A percentile compares a stretch with the other conserved stretches of the same genome.
phyloP scores from a whole-genome alignment of 306 rosid genomes.

The Sophora flavescens region DNA sequence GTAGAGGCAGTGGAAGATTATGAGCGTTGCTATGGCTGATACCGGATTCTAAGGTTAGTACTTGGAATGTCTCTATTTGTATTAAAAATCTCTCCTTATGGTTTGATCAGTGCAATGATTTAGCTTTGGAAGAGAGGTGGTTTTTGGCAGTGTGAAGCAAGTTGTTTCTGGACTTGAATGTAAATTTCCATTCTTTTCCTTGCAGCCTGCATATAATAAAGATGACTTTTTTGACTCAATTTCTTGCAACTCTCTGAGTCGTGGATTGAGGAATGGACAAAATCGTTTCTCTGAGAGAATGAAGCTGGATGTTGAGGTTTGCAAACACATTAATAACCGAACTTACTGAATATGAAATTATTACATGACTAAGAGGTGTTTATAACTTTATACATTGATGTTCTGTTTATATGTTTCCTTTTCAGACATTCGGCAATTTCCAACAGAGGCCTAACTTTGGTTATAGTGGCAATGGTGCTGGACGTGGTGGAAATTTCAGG shows the following conservation, averaged over 20 bases:
- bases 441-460: constrained; percentile 56
- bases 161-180: constrained; percentile 32
- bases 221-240: constrained; percentile 87
- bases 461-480: constrained; percentile 58
- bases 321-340: constrained; percentile 42
- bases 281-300: constrained; percentile 60
- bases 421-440: constrained; percentile 70
- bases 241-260: constrained; percentile 63
- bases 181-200: constrained; percentile 23
- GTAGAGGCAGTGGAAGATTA: constrained; percentile 46
- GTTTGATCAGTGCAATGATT: constrained; percentile 13
- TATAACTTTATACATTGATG: neutral
- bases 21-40: constrained; percentile 45
- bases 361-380: constrained; percentile 16
- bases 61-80: constrained; percentile 16
- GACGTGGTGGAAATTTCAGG: constrained; percentile 54
- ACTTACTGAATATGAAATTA: constrained; percentile 15
- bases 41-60: constrained; percentile 55
- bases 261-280: constrained; percentile 63
- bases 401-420: constrained; percentile 30
- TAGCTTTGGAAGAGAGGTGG: neutral
- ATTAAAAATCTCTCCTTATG: constrained; percentile 5
- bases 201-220: constrained; percentile 79
- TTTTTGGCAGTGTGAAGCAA: constrained; percentile 23
- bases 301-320: constrained; percentile 67